Evolutionary conservation across 768 basidiomycete species (phyloP), one percentile per base, ranked within the genome.

Genomic region (Rhizopogon vulgaris): DNA sequence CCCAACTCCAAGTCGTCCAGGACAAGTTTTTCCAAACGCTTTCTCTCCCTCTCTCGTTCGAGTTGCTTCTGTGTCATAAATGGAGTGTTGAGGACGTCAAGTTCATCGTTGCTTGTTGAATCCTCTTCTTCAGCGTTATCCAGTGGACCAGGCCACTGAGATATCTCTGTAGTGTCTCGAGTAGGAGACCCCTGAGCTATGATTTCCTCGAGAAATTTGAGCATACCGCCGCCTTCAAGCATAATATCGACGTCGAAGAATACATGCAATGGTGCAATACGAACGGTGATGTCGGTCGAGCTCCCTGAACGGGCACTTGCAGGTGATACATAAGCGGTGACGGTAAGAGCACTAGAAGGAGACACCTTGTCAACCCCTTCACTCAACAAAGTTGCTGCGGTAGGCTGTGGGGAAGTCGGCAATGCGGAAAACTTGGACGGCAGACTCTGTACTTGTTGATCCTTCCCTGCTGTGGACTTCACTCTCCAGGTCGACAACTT

Each of bases 401-500:
- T 57, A n/a, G 60, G 58, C 18, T 50, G 45, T 24, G 51, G 61
- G 34, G 53, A 53, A 39, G 47, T 41, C 28, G 56, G 58, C 28
- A 60, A 58, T 52, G 52, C 53, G 47, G 39, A 50, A 42, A 40
- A 49, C 51, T 30, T 51, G 28, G 41, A 63, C 50, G 52, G 50
- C 41, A 53, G 65, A 41, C 52, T 65, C 59, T 36, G 58, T 9
- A 43, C 41, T 49, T 45, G 58, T 34, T 55, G 61, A 38, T 37
- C 38, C 54, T 52, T 61, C 32, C 58, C 52, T 37, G 51, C 38
- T 55, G 46, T 22, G 46, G 59, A 51, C 58, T 69, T 78, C 32
- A 69, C 75, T 42, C 86, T 74, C 89, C 89, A 90, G 11, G 71
- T 68, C 0, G 84, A 83, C 9, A 84, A 48, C 63, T 78, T 82